phyloP scores from a whole-genome alignment of 1,139 yeast genomes.

The Protomyces lactucae-debilis region DNA sequence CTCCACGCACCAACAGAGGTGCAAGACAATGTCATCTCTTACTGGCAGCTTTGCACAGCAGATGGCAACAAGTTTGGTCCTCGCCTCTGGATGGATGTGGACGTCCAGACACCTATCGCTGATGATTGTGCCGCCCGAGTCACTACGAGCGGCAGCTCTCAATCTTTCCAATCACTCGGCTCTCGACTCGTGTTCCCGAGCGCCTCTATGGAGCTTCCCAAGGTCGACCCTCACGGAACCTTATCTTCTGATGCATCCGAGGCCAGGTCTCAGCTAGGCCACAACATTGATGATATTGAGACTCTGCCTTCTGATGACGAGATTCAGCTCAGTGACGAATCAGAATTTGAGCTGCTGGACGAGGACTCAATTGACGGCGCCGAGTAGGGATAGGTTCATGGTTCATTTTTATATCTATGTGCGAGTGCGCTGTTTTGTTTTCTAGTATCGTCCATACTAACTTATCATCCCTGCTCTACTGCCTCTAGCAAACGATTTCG shows the following conservation, averaged over 20 bases:
- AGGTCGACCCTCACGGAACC: neutral
- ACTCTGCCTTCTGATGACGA: neutral
- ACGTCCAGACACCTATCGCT: slow-evolving; percentile 15
- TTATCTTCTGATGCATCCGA: neutral
- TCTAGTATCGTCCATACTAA: too few species aligned
- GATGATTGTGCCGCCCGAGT: neutral
- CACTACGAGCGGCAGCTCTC: neutral
- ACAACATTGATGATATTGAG: neutral
- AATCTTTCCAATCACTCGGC: neutral
- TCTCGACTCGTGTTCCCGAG: slow-evolving; percentile 20
- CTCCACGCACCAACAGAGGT: slow-evolving; percentile 27
- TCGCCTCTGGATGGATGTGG: slow-evolving; percentile 30
- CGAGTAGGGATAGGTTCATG: neutral
- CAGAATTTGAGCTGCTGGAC: neutral
- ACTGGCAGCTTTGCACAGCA: slow-evolving; percentile 29
- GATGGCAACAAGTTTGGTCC: slow-evolving; percentile 30
- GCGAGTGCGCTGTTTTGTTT: too few species aligned
- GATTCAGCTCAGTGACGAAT: neutral
- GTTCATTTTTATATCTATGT: neutral
- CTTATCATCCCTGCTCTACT: neutral
- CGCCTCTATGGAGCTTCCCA: slow-evolving; percentile 18
- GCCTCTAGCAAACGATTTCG: neutral
- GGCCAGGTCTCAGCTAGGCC: neutral
- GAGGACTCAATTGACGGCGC: neutral
- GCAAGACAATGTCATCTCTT: slow-evolving; percentile 27